Conservation (phyloP, 192 early-diverging fungal species). For the Podila minutissima region DNA sequence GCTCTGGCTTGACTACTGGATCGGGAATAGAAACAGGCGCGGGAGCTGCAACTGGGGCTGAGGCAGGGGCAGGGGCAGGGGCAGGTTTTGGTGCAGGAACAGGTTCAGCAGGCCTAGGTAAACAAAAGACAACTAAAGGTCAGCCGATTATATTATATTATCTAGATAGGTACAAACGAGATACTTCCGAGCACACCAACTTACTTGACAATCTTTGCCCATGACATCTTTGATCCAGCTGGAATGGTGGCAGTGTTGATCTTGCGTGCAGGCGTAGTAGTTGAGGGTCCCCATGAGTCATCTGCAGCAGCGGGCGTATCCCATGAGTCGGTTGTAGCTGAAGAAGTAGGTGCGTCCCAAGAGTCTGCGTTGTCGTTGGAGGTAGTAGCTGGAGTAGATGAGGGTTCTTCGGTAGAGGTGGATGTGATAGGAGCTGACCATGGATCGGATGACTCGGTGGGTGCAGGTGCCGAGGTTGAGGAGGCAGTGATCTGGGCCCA, state of each 20-base stretch:
- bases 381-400: slow-evolving; percentile 13
- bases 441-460: slow-evolving; percentile 5
- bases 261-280: slow-evolving; percentile 29
- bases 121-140: not conserved
- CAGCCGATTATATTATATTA: too few species aligned
- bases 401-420: not conserved
- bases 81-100: slow-evolving; percentile 35
- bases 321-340: slow-evolving; percentile 10
- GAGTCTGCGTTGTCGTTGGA: slow-evolving; percentile 10
- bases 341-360: not conserved
- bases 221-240: slow-evolving; percentile 58
- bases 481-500: slow-evolving; percentile 55
- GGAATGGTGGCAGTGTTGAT: slow-evolving; percentile 51
- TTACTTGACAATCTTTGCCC: slow-evolving; percentile 74
- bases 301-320: slow-evolving; percentile 20
- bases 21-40: slow-evolving; percentile 31
- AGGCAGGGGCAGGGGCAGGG: slow-evolving; percentile 26
- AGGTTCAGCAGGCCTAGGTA: slow-evolving; percentile 10
- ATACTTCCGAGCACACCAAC: slow-evolving; percentile 29
- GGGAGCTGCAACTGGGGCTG: slow-evolving; percentile 48
- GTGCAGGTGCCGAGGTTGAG: not conserved
- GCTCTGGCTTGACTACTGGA: slow-evolving; percentile 25
- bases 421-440: not conserved
- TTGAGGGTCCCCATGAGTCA: slow-evolving; percentile 25
- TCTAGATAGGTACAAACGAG: not conserved